These are phyloP conservation scores for Andrographis paniculata DNA, from an alignment of 305 asterid species.

Conservation along the genomic window DNA sequence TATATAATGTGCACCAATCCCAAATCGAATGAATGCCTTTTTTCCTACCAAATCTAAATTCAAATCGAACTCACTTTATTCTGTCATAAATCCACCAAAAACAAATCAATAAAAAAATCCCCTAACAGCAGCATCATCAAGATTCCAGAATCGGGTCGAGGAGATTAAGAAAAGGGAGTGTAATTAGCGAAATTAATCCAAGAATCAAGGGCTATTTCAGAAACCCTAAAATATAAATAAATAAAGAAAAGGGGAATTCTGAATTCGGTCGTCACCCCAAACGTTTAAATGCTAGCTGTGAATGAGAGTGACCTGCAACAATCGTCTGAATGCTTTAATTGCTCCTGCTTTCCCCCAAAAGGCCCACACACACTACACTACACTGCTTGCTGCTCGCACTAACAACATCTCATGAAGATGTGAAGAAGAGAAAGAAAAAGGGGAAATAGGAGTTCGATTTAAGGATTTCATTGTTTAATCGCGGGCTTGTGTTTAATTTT, in stretches of 20 bases:
- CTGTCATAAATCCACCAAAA: too few species aligned
- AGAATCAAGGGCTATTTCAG: conserved; percentile 15
- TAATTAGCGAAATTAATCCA: conserved; percentile 12
- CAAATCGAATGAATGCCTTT: too few species aligned
- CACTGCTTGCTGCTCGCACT: too few species aligned
- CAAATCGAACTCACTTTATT: too few species aligned
- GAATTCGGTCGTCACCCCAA: conserved; percentile 27
- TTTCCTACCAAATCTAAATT: too few species aligned
- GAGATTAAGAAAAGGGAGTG: conserved; percentile 14
- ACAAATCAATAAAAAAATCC: too few species aligned
- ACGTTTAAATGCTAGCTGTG: conserved; percentile 64
- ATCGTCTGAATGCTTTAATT: conserved; percentile 29
- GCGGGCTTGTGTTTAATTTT: conserved; percentile 9
- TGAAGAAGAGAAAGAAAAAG: background rate
- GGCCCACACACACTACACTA: conserved; percentile 28
- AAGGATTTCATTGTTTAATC: conserved; percentile 16
- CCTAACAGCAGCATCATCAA: too few species aligned
- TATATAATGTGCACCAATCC: too few species aligned
- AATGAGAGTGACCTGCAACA: conserved; percentile 55
- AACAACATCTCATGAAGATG: conserved; percentile 7
- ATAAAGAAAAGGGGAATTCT: too few species aligned
- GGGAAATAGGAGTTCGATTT: too few species aligned
- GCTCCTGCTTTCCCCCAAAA: conserved; percentile 31
- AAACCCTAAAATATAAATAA: background rate
- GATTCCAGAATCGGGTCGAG: too few species aligned